Evolutionary conservation across 2,329 filamentous ascomycete species (phyloP).

Genomic region (Teratosphaeria viscida): DNA sequence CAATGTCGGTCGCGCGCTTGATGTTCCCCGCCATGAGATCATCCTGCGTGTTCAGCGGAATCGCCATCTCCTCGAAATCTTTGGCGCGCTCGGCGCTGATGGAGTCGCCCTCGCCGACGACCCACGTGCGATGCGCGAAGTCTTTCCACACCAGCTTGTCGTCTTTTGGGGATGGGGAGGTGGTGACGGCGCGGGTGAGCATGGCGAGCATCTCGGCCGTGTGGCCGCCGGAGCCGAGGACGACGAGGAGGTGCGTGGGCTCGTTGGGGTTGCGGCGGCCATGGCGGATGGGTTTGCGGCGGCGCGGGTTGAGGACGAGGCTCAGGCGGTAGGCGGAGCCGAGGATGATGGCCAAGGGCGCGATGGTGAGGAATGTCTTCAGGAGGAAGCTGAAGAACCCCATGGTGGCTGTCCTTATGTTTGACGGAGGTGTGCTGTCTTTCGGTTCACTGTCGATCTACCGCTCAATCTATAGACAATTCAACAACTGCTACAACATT

Average conservation of each 20-base stretch:
- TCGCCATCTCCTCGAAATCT: constrained; percentile 48
- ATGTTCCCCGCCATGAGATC: constrained; percentile 8
- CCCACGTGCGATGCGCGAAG: constrained; percentile 62
- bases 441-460: background rate
- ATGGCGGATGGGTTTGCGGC: constrained; percentile 18
- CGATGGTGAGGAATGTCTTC: constrained; percentile 9
- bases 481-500: background rate
- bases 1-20: constrained; percentile 10
- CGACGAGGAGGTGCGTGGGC: constrained; percentile 57
- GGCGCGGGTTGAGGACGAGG: constrained; percentile 28
- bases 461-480: background rate
- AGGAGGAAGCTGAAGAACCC: constrained; percentile 19
- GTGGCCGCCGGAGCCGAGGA: constrained; percentile 88
- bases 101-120: constrained; percentile 65
- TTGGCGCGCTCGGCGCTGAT: constrained; percentile 55
- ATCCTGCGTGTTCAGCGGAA: constrained; percentile 9
- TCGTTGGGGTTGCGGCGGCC: constrained; percentile 15
- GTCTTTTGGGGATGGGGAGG: constrained; percentile 1
- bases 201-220: constrained; percentile 90
- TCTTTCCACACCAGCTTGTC: constrained; percentile 30
- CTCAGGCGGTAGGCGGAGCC: constrained; percentile 29
- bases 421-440: background rate
- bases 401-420: background rate
- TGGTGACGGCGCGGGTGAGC: constrained; percentile 49
- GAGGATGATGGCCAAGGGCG: constrained; percentile 24